A percentile compares a stretch with the other conserved stretches of the same genome.
phyloP scores from a whole-genome alignment of 2,329 filamentous ascomycete species.

The Tolypocladium cylindrosporum region DNA sequence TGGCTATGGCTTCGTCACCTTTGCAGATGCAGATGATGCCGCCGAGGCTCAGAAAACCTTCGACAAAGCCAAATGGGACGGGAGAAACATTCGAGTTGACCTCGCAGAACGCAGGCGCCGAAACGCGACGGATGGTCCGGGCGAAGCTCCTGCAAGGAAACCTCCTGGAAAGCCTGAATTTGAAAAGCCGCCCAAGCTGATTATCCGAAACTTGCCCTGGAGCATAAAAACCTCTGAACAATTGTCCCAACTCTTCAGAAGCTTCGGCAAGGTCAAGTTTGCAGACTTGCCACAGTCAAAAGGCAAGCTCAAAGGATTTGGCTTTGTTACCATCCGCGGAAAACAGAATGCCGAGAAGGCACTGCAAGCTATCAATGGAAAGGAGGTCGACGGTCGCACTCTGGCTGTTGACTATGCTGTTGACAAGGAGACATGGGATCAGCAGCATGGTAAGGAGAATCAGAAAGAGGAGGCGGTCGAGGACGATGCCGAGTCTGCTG shows the following conservation, averaged over 20 bases:
- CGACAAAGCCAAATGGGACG: constrained; percentile 67
- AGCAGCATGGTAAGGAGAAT: constrained; percentile 36
- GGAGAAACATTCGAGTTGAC: constrained; percentile 75
- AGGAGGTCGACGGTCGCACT: constrained; percentile 75
- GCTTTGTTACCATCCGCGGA: constrained; percentile 81
- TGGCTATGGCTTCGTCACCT: constrained; percentile 94
- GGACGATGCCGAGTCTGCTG: constrained; percentile 20
- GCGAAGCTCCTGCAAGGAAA: constrained; percentile 31
- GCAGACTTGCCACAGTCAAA: constrained; percentile 74
- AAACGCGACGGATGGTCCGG: constrained; percentile 36
- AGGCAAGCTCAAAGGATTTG: constrained; percentile 74
- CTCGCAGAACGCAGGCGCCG: constrained; percentile 79
- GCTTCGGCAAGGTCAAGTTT: constrained; percentile 85
- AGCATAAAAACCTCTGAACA: constrained; percentile 83
- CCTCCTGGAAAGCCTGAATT: constrained; percentile 47
- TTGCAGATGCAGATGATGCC: constrained; percentile 88
- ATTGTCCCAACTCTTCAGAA: constrained; percentile 67
- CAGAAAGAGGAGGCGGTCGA: constrained; percentile 24
- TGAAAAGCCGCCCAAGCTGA: constrained; percentile 61
- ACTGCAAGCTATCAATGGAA: constrained; percentile 77
- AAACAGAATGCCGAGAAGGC: constrained; percentile 88
- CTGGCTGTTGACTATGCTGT: constrained; percentile 96
- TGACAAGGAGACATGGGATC: constrained; percentile 78
- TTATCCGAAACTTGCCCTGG: constrained; percentile 93
- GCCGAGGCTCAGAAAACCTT: constrained; percentile 70